These are phyloP conservation scores for Tetraselmis striata DNA, from an alignment of 139 green algal species.

Conservation along the genomic window DNA sequence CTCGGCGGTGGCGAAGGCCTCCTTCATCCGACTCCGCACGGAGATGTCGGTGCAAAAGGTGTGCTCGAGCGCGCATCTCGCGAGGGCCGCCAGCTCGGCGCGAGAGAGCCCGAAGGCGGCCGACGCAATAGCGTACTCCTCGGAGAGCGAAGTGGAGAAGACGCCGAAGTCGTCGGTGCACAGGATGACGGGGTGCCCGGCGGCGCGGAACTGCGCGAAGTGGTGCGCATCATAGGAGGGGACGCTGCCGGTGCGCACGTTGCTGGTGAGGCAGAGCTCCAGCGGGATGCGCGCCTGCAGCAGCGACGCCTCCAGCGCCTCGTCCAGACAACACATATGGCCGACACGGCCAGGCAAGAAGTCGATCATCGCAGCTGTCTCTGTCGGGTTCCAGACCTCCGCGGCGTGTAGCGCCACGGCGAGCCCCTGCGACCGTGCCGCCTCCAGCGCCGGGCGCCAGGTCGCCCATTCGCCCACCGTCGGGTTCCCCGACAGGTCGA, in stretches of 20 bases:
- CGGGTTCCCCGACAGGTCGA: constrained; percentile 75
- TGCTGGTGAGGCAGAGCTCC: constrained; percentile 70
- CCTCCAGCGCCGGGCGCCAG: constrained; percentile 46
- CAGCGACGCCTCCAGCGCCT: constrained; percentile 38
- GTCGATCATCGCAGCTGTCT: constrained; percentile 56
- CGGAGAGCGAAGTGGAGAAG: constrained; percentile 16
- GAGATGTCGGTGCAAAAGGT: constrained; percentile 19
- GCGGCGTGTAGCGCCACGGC: constrained; percentile 61
- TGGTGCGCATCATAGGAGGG: constrained; percentile 55
- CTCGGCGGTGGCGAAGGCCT: neutral
- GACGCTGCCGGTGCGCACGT: constrained; percentile 48
- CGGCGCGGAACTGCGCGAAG: constrained; percentile 44
- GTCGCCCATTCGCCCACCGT: constrained; percentile 40
- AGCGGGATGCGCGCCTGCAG: constrained; percentile 50
- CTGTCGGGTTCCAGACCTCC: constrained; percentile 49
- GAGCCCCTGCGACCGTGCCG: constrained; percentile 45
- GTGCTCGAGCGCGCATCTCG: constrained; percentile 7
- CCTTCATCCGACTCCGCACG: neutral
- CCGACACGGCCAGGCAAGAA: constrained; percentile 64
- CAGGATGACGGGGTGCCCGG: constrained; percentile 63
- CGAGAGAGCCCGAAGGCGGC: constrained; percentile 36
- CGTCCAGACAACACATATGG: constrained; percentile 72
- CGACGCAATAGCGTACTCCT: constrained; percentile 52
- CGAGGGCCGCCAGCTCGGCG: constrained; percentile 21
- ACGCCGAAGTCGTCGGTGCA: constrained; percentile 44